Conservation (phyloP, 352 stramenopile species). For the Phytophthora cajani region DNA sequence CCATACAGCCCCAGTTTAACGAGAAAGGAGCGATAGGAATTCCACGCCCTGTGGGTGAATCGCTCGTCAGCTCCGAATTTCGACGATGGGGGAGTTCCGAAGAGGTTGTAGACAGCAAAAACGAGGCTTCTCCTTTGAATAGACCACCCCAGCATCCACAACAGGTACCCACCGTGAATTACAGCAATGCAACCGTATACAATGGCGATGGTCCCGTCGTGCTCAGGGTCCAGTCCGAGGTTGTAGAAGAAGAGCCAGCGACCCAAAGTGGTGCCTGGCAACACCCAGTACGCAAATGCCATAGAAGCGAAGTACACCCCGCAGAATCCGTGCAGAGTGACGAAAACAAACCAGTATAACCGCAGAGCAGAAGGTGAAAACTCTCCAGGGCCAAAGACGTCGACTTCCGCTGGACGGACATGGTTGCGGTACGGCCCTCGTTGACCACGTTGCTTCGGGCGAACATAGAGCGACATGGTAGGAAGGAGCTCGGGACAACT, state of each 20-base stretch:
- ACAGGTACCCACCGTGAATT: constrained; percentile 10
- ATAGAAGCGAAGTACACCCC: constrained; percentile 7
- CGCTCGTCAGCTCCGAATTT: not conserved
- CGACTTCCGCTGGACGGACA: not conserved
- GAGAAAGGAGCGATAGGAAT: not conserved
- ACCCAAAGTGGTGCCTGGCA: constrained; percentile 12
- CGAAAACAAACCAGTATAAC: constrained; percentile 14
- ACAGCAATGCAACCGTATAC: constrained; percentile 7
- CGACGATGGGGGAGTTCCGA: not conserved
- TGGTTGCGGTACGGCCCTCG: not conserved
- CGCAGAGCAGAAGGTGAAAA: not conserved
- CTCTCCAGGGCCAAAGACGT: not conserved
- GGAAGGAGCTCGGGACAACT: not conserved
- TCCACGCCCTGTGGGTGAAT: not conserved
- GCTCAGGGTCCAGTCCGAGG: constrained; percentile 14
- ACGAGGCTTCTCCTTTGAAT: constrained; percentile 4
- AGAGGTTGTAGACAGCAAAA: constrained; percentile 22
- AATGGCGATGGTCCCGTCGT: constrained; percentile 21
- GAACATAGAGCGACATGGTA: not conserved
- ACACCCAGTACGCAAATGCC: constrained; percentile 11
- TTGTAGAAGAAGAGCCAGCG: constrained; percentile 19
- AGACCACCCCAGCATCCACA: constrained; percentile 24
- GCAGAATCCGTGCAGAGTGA: constrained; percentile 17
- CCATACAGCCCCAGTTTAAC: constrained; percentile 5
- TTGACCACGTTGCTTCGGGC: not conserved